Conservation (phyloP, 768 basidiomycete species). For the Daedalea quercina region DNA sequence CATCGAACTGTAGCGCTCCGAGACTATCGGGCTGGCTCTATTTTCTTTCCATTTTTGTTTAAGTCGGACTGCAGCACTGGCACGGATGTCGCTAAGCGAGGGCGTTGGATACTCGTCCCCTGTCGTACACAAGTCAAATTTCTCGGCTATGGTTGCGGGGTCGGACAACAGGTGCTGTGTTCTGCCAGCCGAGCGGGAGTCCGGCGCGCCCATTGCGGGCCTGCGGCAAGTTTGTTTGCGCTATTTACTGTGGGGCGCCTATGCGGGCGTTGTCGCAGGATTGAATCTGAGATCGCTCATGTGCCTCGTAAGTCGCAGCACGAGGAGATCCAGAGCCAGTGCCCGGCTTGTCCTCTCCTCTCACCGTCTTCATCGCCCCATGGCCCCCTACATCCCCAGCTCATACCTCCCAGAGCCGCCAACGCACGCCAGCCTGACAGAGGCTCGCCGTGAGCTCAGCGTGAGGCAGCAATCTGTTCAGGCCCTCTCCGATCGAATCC, state of each 20-base stretch:
- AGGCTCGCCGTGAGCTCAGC: slow-evolving; percentile 44
- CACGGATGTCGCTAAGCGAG: neutral
- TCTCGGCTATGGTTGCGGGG: too few relatives aligned
- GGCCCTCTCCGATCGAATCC: slow-evolving; percentile 42
- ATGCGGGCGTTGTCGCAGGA: too few relatives aligned
- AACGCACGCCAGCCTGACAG: slow-evolving; percentile 43
- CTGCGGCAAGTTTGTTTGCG: neutral
- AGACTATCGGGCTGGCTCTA: neutral
- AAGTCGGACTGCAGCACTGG: too few relatives aligned
- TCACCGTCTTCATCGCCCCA: too few relatives aligned
- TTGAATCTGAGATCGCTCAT: too few relatives aligned
- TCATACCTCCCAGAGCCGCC: slow-evolving; percentile 48
- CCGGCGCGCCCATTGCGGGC: too few relatives aligned
- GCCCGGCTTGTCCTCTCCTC: too few relatives aligned
- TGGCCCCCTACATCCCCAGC: slow-evolving; percentile 18
- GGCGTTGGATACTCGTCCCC: neutral
- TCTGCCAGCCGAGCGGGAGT: too few relatives aligned
- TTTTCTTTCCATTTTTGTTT: neutral
- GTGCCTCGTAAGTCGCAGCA: too few relatives aligned
- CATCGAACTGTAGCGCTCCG: neutral
- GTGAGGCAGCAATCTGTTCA: slow-evolving; percentile 18
- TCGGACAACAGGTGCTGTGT: too few relatives aligned
- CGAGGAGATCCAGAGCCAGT: too few relatives aligned
- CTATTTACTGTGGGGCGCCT: too few relatives aligned
- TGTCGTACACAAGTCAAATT: neutral